Percentiles rank a stretch among this genome's conserved stretches.
These are phyloP conservation scores for Myxozyma sirexii DNA, from an alignment of 805 yeast genomes.

Conservation along the genomic window DNA sequence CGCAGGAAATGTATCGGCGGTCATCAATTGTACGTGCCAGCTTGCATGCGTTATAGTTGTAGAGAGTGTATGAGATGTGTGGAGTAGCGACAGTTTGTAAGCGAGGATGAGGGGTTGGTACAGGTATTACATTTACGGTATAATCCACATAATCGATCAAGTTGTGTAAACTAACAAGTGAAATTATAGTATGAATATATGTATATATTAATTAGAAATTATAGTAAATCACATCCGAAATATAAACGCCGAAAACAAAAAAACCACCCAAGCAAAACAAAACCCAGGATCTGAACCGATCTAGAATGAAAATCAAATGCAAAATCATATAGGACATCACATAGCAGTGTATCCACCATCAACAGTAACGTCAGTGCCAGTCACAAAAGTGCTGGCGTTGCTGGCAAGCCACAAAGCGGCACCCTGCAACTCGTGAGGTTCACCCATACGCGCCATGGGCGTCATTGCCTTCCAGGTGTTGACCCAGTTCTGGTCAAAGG, in stretches of 20 bases:
- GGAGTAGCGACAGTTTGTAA: neutral
- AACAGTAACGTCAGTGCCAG: conserved; percentile 80
- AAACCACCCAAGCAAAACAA: neutral
- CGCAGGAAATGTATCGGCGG: too few relatives aligned
- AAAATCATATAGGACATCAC: too few relatives aligned
- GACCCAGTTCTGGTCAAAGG: conserved; percentile 49
- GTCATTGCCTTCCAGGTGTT: conserved; percentile 53
- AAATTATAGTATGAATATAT: neutral
- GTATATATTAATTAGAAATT: neutral
- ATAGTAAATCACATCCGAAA: too few relatives aligned
- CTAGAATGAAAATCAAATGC: too few relatives aligned
- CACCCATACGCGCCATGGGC: conserved; percentile 74
- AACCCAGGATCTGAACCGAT: neutral
- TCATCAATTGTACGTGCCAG: too few relatives aligned
- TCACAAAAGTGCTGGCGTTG: conserved; percentile 75
- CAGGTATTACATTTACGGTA: too few relatives aligned
- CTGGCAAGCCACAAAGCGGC: conserved; percentile 73
- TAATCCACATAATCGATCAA: too few relatives aligned
- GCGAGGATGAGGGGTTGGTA: neutral
- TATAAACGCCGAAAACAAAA: neutral
- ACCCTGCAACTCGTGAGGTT: conserved; percentile 81
- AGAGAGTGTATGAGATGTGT: too few relatives aligned
- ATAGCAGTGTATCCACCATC: conserved; percentile 89
- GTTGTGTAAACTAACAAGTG: too few relatives aligned
- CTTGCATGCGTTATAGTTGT: too few relatives aligned